Conservation (phyloP, 345 rosid species). For the Carallia pectinifolia region DNA sequence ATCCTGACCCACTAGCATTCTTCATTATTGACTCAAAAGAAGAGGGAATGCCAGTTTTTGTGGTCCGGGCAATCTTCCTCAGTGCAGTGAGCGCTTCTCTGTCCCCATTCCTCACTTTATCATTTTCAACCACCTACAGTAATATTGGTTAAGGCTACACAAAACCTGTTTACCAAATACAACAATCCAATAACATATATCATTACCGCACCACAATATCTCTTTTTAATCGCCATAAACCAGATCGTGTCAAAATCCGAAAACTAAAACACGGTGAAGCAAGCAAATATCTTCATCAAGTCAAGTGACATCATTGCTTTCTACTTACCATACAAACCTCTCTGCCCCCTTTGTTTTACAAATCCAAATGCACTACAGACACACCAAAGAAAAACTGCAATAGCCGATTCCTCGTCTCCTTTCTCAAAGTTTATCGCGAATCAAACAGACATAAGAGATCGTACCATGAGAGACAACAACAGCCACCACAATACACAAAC, state of each 20-base stretch:
- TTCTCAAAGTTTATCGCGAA: no score
- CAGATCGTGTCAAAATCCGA: no score
- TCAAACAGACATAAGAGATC: no score
- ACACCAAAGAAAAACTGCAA: no score
- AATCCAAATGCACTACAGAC: no score
- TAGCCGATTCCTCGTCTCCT: no score
- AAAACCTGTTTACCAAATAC: background rate
- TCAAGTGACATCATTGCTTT: no score
- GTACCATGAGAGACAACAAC: background rate
- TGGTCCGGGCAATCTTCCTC: conserved; percentile 73
- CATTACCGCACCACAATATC: background rate
- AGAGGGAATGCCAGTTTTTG: conserved; percentile 60
- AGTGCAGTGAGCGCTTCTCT: conserved; percentile 79
- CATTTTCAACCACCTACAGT: conserved; percentile 67
- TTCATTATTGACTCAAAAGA: conserved; percentile 81
- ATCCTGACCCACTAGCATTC: conserved; percentile 42
- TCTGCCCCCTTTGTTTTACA: no score
- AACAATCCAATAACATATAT: background rate
- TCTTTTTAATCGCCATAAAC: background rate
- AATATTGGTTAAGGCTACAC: background rate
- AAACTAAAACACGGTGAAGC: no score
- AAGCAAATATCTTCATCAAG: no score
- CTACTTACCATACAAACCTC: no score
- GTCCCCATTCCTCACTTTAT: conserved; percentile 67
- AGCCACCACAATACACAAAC: background rate